Conservation (phyloP, 1,284 basidiomycete genomes). For the Coriolopsis trogii region DNA sequence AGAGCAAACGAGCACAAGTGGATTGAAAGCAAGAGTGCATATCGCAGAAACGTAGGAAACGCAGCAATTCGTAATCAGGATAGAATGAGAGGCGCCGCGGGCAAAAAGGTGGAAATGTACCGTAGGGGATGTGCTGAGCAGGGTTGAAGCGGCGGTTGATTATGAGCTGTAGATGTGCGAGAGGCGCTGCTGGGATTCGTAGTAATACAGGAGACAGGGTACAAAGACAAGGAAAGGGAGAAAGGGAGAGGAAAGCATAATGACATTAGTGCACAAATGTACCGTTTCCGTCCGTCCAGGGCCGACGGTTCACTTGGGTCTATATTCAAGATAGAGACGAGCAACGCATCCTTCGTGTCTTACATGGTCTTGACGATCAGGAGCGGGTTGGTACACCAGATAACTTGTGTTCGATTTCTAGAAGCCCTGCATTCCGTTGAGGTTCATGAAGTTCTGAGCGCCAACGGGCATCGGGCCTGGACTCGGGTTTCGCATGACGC, state of each 20-base stretch:
- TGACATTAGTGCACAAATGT: slow-evolving; percentile 24
- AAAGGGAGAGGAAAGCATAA: slow-evolving; percentile 19
- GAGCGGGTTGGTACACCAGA: neutral
- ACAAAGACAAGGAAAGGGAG: neutral
- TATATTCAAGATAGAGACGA: slow-evolving; percentile 25
- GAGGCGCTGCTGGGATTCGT: slow-evolving; percentile 17
- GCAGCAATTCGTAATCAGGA: neutral
- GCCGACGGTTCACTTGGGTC: slow-evolving; percentile 16
- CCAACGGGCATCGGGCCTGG: slow-evolving; percentile 52
- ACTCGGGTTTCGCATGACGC: slow-evolving; percentile 78
- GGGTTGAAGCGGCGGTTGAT: too few relatives aligned
- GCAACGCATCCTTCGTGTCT: slow-evolving; percentile 1
- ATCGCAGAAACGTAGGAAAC: slow-evolving; percentile 10
- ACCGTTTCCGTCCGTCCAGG: slow-evolving; percentile 21
- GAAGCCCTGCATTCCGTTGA: slow-evolving; percentile 44
- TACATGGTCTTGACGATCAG: neutral
- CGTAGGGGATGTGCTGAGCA: too few relatives aligned
- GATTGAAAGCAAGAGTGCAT: slow-evolving; percentile 13
- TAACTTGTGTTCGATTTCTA: slow-evolving; percentile 12
- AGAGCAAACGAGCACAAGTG: slow-evolving; percentile 27
- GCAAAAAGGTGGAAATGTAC: too few relatives aligned
- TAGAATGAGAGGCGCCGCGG: slow-evolving; percentile 4
- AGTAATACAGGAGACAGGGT: slow-evolving; percentile 26
- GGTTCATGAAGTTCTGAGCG: slow-evolving; percentile 60
- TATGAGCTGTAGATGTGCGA: slow-evolving; percentile 15